These are phyloP conservation scores for Encephalitozoon hellem DNA, from an alignment of 371 early-diverging fungal species.

Conservation along the genomic window DNA sequence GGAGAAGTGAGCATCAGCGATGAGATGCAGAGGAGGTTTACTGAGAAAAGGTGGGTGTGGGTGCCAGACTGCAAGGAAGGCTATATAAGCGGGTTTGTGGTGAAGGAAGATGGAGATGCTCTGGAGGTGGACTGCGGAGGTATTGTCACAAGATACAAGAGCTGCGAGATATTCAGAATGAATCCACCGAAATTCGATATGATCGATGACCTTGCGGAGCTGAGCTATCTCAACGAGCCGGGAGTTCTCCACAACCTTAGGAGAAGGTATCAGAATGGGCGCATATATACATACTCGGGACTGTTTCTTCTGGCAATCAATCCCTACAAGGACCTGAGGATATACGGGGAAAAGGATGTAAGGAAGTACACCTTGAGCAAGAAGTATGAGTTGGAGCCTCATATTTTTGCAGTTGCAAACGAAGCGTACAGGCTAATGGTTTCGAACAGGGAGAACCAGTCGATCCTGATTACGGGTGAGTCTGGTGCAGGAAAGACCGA, in stretches of 20 bases:
- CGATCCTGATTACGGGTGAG: constrained; percentile 96
- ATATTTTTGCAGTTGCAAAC: constrained; percentile 87
- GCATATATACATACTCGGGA: constrained; percentile 97
- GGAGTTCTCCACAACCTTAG: constrained; percentile 87
- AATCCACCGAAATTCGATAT: constrained; percentile 97
- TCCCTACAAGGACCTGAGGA: constrained; percentile 83
- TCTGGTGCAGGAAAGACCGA: constrained; percentile 99
- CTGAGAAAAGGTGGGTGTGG: constrained; percentile 53
- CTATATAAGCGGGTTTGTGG: constrained; percentile 72
- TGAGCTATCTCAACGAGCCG: constrained; percentile 91
- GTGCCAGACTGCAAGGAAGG: constrained; percentile 68
- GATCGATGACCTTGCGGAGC: constrained; percentile 91
- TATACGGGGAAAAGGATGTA: constrained; percentile 67
- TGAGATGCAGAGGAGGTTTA: constrained; percentile 5
- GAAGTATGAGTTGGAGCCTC: constrained; percentile 78
- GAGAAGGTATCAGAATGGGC: constrained; percentile 73
- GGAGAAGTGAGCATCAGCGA: background rate
- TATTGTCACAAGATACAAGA: constrained; percentile 65
- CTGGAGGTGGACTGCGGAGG: constrained; percentile 67
- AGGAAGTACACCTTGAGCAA: constrained; percentile 64
- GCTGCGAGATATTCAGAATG: constrained; percentile 77
- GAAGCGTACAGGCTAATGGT: constrained; percentile 86
- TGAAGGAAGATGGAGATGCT: constrained; percentile 66
- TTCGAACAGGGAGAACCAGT: constrained; percentile 81
- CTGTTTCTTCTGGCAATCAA: constrained; percentile 95